These are phyloP conservation scores for Carex sylvatica DNA, from an alignment of 202 grass and related monocot species.

Conservation along the genomic window DNA sequence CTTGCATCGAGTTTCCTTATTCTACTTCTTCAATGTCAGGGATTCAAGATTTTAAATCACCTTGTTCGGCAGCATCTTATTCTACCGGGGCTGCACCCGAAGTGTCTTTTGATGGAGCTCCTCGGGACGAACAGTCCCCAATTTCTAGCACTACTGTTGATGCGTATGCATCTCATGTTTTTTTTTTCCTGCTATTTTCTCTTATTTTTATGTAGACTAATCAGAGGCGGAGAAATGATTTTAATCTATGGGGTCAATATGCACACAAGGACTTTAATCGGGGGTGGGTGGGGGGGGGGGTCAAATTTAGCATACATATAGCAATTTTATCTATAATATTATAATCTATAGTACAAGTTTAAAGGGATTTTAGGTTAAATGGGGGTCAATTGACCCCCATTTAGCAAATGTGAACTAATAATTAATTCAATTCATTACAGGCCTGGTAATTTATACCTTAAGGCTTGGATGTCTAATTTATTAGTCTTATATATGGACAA, in stretches of 20 bases:
- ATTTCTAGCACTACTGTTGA: conserved; percentile 40
- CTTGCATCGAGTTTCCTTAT: background rate
- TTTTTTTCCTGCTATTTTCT: background rate
- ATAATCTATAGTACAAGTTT: no score
- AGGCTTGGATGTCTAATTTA: background rate
- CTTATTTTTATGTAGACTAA: background rate
- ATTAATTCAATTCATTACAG: background rate
- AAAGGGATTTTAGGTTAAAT: no score
- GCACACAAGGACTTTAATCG: no score
- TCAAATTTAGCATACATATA: no score
- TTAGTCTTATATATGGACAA: background rate
- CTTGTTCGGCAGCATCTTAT: conserved; percentile 44
- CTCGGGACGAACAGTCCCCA: conserved; percentile 41
- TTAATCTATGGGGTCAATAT: no score
- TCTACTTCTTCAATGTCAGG: conserved; percentile 18
- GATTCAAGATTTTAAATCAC: conserved; percentile 37
- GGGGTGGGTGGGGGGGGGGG: no score
- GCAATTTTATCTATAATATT: no score
- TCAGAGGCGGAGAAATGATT: no score
- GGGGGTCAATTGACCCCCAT: no score
- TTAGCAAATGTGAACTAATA: background rate
- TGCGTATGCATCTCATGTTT: conserved; percentile 39
- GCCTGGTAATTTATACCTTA: background rate
- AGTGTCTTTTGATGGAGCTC: conserved; percentile 48
- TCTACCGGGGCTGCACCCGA: conserved; percentile 68